Conservation (phyloP, 2,329 filamentous ascomycete species). For the Pseudogymnoascus sp. region DNA sequence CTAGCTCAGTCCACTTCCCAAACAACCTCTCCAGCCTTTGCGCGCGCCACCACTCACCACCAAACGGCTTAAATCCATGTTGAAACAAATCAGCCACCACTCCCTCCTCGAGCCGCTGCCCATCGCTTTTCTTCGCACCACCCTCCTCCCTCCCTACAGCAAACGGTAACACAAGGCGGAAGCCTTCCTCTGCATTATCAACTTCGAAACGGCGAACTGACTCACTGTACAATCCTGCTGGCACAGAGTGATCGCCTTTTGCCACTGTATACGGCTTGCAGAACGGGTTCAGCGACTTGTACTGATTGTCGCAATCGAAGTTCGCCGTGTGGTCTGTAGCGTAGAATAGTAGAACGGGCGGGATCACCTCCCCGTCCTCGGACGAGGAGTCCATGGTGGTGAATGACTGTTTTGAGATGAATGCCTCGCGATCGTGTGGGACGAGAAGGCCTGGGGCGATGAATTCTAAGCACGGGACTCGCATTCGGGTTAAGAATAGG, state of each 20-base stretch:
- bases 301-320: background rate
- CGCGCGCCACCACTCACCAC: slow-evolving; percentile 5
- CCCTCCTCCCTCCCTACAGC: background rate
- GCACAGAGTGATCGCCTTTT: background rate
- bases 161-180: slow-evolving; percentile 11
- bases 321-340: background rate
- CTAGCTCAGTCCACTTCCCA: slow-evolving; percentile 12
- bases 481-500: background rate
- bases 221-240: slow-evolving; percentile 12
- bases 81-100: slow-evolving; percentile 13
- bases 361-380: background rate
- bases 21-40: slow-evolving; percentile 12
- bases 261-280: background rate
- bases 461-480: slow-evolving; percentile 10
- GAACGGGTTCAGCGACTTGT: background rate
- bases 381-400: background rate
- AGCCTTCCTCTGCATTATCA: slow-evolving; percentile 13
- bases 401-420: background rate
- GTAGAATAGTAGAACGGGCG: background rate
- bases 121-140: slow-evolving; percentile 9
- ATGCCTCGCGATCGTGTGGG: background rate
- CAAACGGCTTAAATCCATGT: slow-evolving; percentile 13
- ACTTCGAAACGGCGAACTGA: background rate
- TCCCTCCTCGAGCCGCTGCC: slow-evolving; percentile 10
- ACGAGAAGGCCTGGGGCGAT: slow-evolving; percentile 12